These are phyloP conservation scores for Syncephalastrum sp. DNA, from an alignment of 371 early-diverging fungal species.

Conservation along the genomic window DNA sequence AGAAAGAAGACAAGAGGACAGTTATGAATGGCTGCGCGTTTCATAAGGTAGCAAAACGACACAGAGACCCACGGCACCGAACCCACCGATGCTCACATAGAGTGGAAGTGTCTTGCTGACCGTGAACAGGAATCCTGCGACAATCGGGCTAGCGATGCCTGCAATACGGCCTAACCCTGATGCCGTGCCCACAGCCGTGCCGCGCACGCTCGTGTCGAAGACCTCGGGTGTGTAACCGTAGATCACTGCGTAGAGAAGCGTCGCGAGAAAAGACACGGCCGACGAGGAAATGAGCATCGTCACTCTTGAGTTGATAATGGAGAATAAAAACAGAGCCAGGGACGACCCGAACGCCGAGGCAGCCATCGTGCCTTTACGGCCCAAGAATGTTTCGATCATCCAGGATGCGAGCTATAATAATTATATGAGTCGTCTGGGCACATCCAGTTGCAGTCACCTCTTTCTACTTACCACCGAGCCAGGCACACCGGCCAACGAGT, in stretches of 20 bases:
- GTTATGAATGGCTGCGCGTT: slow-evolving; percentile 34
- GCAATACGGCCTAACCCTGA: slow-evolving; percentile 77
- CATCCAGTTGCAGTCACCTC: neutral
- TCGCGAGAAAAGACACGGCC: slow-evolving; percentile 67
- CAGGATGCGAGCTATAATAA: slow-evolving; percentile 60
- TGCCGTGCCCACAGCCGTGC: slow-evolving; percentile 80
- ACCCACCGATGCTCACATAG: slow-evolving; percentile 64
- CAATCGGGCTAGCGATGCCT: slow-evolving; percentile 75
- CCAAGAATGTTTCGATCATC: slow-evolving; percentile 74
- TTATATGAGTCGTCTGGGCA: neutral
- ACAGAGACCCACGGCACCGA: slow-evolving; percentile 59
- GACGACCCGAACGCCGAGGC: slow-evolving; percentile 72
- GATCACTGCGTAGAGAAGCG: slow-evolving; percentile 79
- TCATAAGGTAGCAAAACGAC: slow-evolving; percentile 72
- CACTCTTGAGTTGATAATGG: slow-evolving; percentile 44
- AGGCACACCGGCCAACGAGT: slow-evolving; percentile 78
- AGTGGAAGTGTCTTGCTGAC: slow-evolving; percentile 61
- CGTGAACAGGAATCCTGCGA: slow-evolving; percentile 66
- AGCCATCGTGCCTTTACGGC: slow-evolving; percentile 84
- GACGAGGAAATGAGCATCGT: slow-evolving; percentile 68
- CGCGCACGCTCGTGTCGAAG: slow-evolving; percentile 74
- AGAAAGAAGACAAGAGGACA: too few relatives aligned
- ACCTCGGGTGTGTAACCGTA: slow-evolving; percentile 92
- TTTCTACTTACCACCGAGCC: slow-evolving; percentile 64
- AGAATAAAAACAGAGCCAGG: slow-evolving; percentile 64